Base-by-base conservation (phyloP, 148 eudicot genomes). In the Nepenthes mirabilis region DNA sequence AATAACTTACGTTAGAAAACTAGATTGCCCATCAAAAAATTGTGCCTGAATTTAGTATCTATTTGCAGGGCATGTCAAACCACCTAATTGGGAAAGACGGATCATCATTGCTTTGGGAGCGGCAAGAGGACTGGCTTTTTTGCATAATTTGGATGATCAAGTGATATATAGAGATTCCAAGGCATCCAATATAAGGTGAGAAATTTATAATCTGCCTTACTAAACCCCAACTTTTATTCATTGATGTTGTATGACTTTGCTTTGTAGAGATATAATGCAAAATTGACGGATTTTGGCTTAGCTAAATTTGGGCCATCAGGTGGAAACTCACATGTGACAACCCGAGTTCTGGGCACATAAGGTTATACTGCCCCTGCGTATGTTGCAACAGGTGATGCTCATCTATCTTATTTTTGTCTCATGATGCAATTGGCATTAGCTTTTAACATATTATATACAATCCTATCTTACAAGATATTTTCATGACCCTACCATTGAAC, bases 321-420 rank as follows among this genome's bases (percentile, higher is more conserved):
- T 40, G 82, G 59, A 61, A 47, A 75, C 32, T 78, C 89, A 6
- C 89, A 83, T 47, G 83, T 83, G 56, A 83, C 85, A 60, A 83
- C 89, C 58, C 64, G 83, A 72, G 37, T 80, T 55, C 75, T 83
- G 72, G 89, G 89, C 50, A 83, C 89, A 32, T 56, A 55, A 47
- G 89, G 89, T 48, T 83, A 83, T 71, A 81, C 75, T 10, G 89
- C 89, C 55, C 89, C 89, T 47, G 89, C 80, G 66, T 83, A 83
- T 50, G 57, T 83, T 37, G 74, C 83, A 34, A 83, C 89, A 67
- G 85, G 89, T 83, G 58, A 75, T n/a, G 55, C 8, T 2, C 32
- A 14, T 66, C 8, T n/a, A 37, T 48, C 6, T 34, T 6, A 23
- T 0, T 7, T 9, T 9, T 37, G 11, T 35, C 8, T 37, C 58